These are phyloP conservation scores for Trametes elegans DNA, from an alignment of 768 basidiomycete species.

Conservation along the genomic window DNA sequence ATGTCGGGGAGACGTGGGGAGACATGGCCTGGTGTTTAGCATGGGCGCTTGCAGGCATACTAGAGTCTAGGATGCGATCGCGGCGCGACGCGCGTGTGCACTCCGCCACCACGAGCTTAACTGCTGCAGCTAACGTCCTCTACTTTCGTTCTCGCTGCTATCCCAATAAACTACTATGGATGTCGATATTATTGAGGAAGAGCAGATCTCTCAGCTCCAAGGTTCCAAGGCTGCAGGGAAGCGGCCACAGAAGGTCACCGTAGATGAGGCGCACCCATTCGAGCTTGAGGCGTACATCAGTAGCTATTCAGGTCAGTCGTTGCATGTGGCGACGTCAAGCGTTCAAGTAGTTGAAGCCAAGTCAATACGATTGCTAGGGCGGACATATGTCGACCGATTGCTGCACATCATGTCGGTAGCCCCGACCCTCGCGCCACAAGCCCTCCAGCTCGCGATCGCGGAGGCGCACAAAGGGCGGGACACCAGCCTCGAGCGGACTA, in stretches of 20 bases:
- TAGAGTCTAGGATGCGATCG: not conserved
- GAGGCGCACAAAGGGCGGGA: slow-evolving; percentile 71
- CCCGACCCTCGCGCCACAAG: slow-evolving; percentile 69
- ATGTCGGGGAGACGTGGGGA: no score
- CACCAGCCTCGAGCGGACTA: slow-evolving; percentile 51
- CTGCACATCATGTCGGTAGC: slow-evolving; percentile 62
- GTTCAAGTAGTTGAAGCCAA: not conserved
- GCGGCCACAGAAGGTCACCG: slow-evolving; percentile 21
- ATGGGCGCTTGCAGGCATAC: not conserved
- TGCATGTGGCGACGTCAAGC: not conserved
- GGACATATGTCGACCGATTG: slow-evolving; percentile 72
- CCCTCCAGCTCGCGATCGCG: slow-evolving; percentile 62
- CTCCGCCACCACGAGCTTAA: not conserved
- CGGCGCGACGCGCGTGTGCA: slow-evolving; percentile 4
- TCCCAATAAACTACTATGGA: slow-evolving; percentile 2
- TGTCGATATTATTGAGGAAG: slow-evolving; percentile 14
- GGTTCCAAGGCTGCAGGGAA: slow-evolving; percentile 1
- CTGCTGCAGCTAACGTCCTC: not conserved
- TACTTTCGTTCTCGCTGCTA: not conserved
- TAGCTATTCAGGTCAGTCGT: slow-evolving; percentile 66
- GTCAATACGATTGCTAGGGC: slow-evolving; percentile 46
- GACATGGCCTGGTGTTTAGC: no score
- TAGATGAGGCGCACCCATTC: slow-evolving; percentile 83
- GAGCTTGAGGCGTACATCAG: slow-evolving; percentile 81
- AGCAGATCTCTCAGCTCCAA: not conserved